Evolutionary conservation across 2,329 filamentous ascomycete genomes (phyloP).

Genomic region (Sporothrix schenckii): DNA sequence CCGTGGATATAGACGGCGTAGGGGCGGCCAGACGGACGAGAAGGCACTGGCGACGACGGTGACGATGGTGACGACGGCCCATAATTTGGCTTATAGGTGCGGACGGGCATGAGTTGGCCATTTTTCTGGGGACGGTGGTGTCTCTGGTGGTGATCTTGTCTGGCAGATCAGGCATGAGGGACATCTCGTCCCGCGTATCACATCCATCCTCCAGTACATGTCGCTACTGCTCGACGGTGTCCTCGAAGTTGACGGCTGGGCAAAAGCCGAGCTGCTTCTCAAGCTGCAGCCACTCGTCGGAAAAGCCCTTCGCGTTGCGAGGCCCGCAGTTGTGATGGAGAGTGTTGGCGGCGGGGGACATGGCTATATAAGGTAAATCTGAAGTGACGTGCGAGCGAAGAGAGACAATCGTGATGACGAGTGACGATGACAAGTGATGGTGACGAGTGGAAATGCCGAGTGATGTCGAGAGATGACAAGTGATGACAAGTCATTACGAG

Average conservation of each 20-base stretch:
- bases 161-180: background rate
- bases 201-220: slow-evolving; percentile 4
- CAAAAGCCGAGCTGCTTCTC: slow-evolving; percentile 26
- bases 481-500: too few species aligned
- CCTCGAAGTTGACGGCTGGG: slow-evolving; percentile 17
- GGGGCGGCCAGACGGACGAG: background rate
- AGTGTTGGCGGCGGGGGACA: background rate
- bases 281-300: slow-evolving; percentile 21
- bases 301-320: background rate
- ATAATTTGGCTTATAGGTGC: background rate
- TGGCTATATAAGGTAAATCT: background rate
- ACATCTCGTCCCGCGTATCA: background rate
- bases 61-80: background rate
- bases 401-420: background rate
- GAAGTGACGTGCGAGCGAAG: too few species aligned
- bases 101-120: background rate
- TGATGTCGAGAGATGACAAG: too few species aligned
- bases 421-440: too few species aligned
- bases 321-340: slow-evolving; percentile 9
- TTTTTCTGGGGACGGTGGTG: slow-evolving; percentile 2
- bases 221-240: background rate
- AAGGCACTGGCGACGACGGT: background rate
- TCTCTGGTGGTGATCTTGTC: background rate
- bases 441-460: too few species aligned
- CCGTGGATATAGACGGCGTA: slow-evolving; percentile 13